Conservation (phyloP, 805 yeast species). For the Danielia oregonensis region DNA sequence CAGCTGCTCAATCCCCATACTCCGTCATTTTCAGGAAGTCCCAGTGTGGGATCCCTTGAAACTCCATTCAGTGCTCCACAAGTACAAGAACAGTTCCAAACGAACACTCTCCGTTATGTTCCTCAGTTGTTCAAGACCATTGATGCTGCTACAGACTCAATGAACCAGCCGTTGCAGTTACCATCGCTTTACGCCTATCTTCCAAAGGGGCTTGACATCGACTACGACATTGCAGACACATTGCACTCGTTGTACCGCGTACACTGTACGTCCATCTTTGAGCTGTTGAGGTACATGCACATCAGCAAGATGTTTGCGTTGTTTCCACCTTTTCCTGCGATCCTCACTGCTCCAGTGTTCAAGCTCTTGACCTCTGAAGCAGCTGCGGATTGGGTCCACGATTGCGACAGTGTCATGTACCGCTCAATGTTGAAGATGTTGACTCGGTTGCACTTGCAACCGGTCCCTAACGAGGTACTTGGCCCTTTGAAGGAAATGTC, state of each 20-base stretch:
- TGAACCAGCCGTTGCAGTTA: conserved; percentile 18
- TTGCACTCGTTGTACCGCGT: conserved; percentile 59
- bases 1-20: conserved; percentile 13
- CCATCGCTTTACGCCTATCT: conserved; percentile 43
- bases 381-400: conserved; percentile 57
- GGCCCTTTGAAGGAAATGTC: conserved; percentile 53
- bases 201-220: conserved; percentile 40
- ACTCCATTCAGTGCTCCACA: conserved; percentile 19
- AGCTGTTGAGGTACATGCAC: conserved; percentile 64
- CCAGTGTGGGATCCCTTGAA: conserved; percentile 4
- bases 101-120: conserved; percentile 23
- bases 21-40: conserved; percentile 9
- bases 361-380: conserved; percentile 50
- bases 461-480: conserved; percentile 54
- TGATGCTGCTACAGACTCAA: conserved; percentile 14
- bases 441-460: conserved; percentile 56
- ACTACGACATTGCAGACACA: conserved; percentile 54
- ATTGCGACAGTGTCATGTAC: conserved; percentile 66
- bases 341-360: conserved; percentile 61
- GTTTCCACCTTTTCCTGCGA: conserved; percentile 47
- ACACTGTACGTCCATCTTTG: conserved; percentile 62
- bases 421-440: conserved; percentile 52
- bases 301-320: conserved; percentile 55
- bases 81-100: conserved; percentile 14
- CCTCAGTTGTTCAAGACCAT: conserved; percentile 26